These are phyloP conservation scores for Lachnellula suecica DNA, from an alignment of 2,329 filamentous ascomycete genomes.

Conservation along the genomic window DNA sequence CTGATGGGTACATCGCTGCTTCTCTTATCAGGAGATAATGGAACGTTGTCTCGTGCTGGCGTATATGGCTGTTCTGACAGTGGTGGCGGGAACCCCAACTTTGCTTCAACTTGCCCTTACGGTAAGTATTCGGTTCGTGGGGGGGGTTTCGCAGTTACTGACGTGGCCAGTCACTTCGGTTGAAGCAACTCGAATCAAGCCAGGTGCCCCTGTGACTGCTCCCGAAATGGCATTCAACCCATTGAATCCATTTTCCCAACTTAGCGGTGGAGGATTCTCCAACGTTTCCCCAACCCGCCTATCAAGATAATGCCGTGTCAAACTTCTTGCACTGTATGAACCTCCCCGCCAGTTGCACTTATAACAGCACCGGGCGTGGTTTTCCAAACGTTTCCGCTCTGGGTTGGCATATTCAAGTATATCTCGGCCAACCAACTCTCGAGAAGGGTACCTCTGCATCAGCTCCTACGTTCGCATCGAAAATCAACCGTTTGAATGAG, in stretches of 20 bases:
- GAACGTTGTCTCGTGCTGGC: slow-evolving; percentile 42
- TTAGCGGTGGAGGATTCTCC: slow-evolving; percentile 46
- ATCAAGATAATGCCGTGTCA: slow-evolving; percentile 41
- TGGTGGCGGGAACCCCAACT: not conserved
- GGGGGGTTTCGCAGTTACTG: no score
- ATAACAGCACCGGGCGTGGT: slow-evolving; percentile 21
- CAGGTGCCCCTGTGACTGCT: slow-evolving; percentile 23
- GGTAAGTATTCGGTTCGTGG: no score
- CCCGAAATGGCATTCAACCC: no score
- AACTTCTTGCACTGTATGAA: slow-evolving; percentile 14
- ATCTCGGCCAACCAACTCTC: slow-evolving; percentile 42
- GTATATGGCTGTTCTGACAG: slow-evolving; percentile 16
- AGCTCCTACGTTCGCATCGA: slow-evolving; percentile 38
- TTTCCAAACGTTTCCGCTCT: slow-evolving; percentile 44
- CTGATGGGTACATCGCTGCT: slow-evolving; percentile 45
- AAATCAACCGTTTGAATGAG: slow-evolving; percentile 44
- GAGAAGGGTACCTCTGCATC: slow-evolving; percentile 51
- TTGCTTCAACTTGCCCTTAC: slow-evolving; percentile 19
- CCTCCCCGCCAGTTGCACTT: slow-evolving; percentile 13
- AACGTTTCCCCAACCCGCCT: slow-evolving; percentile 44
- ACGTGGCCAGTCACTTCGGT: no score
- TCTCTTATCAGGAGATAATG: slow-evolving; percentile 45
- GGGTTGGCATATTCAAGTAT: slow-evolving; percentile 45
- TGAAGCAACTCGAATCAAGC: slow-evolving; percentile 25
- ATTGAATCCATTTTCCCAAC: slow-evolving; percentile 35